Evolutionary conservation across 805 yeast genomes (phyloP), one percentile per base, ranked within the genome.

Genomic region (Suhomyces sp.): DNA sequence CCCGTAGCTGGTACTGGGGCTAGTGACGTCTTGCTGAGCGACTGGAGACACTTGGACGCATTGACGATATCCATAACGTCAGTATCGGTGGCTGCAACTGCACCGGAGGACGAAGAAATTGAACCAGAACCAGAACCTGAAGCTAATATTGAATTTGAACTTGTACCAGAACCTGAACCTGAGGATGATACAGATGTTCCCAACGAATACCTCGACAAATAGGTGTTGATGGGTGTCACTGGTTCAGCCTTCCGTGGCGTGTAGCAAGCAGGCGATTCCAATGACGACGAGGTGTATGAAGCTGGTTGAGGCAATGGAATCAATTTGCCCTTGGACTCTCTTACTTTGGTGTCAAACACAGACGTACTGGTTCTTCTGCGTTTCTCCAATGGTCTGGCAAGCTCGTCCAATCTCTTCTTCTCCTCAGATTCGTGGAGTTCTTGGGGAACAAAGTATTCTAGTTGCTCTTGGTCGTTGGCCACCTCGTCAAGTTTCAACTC

Each of bases 401-500:
- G 7, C 22, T 25, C 29, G 11, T 17, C 29, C 6, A 10, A 1
- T 23, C 24, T 16, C 14, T 9, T 20, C 16, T 16, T 21, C 7
- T n/a, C 19, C 20, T 17, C 26, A n/a, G 15, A 3, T 17, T 20
- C 27, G 6, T 17, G 26, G 12, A 27, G 17, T 21, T 29, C 32
- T 8, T 22, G 28, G 5, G 31, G 31, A 12, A 40, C 27, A 22
- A 22, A 31, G 24, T 31, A 31, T n/a, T 31, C 33, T 7, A 31
- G 19, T 10, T 13, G 36, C 10, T 21, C 19, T 9, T 34, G 37
- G 14, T 51, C 54, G n/a, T 25, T 38, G 19, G 39, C 34, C 7
- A 52, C 29, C 17, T 54, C 65, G 44, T 62, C 67, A 55, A 74
- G 56, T 39, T 69, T 62, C 35, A 83, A 65, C 61, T 78, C 74